phyloP scores from a whole-genome alignment of 2,329 filamentous ascomycete species.

The Raffaelea albimanens region DNA sequence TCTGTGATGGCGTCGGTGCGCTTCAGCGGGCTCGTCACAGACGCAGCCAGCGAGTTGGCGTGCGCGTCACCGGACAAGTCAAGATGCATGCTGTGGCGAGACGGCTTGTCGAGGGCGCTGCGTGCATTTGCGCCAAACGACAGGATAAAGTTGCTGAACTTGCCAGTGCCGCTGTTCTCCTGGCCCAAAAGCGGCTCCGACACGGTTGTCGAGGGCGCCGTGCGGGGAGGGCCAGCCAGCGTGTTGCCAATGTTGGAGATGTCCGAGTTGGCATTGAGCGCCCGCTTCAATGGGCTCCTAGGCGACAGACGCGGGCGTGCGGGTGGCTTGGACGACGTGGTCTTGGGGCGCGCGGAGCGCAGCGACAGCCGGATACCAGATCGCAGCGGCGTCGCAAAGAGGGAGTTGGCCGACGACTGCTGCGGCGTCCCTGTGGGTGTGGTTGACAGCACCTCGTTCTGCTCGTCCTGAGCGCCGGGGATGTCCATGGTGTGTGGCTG shows the following conservation, averaged over 20 bases:
- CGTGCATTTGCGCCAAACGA: constrained; percentile 31
- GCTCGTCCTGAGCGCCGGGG: neutral
- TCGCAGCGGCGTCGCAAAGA: constrained; percentile 55
- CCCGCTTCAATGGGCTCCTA: constrained; percentile 73
- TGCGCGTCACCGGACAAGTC: constrained; percentile 44
- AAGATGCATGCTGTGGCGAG: constrained; percentile 46
- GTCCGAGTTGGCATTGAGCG: constrained; percentile 60
- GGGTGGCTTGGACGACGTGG: constrained; percentile 41
- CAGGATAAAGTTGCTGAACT: constrained; percentile 18
- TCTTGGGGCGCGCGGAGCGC: constrained; percentile 52
- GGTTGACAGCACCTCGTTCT: neutral
- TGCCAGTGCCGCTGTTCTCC: constrained; percentile 28
- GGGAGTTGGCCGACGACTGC: constrained; percentile 19
- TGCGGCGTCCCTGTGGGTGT: constrained; percentile 14
- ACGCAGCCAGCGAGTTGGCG: constrained; percentile 35
- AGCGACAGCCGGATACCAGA: constrained; percentile 58
- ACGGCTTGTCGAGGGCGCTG: constrained; percentile 36
- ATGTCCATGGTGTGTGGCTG: constrained; percentile 4
- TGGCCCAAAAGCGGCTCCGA: constrained; percentile 22
- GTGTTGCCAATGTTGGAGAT: constrained; percentile 47
- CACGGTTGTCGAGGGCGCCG: constrained; percentile 21
- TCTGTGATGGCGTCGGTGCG: constrained; percentile 86
- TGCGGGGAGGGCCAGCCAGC: constrained; percentile 33
- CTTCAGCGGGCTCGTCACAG: constrained; percentile 76
- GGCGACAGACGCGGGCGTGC: constrained; percentile 62